phyloP scores from a whole-genome alignment of 2,329 filamentous ascomycete genomes.

The Fusarium lateritium region DNA sequence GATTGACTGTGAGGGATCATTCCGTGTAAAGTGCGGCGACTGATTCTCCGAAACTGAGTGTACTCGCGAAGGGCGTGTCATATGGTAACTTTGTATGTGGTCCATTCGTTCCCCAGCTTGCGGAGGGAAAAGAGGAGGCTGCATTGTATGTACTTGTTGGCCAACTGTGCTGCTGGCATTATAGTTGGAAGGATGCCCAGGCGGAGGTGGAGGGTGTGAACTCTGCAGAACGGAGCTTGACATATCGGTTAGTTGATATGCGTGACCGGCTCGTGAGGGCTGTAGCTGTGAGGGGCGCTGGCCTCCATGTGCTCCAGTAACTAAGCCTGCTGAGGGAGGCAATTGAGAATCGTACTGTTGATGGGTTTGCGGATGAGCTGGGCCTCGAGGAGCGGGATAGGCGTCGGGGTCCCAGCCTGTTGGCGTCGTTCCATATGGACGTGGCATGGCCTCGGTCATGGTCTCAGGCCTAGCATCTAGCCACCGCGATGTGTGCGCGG shows the following conservation, averaged over 20 bases:
- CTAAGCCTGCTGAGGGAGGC: conserved; percentile 47
- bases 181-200: conserved; percentile 26
- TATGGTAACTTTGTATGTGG: conserved; percentile 25
- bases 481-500: conserved; percentile 30
- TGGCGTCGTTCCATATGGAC: conserved; percentile 38
- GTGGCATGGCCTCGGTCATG: conserved; percentile 49
- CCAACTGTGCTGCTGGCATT: conserved; percentile 3
- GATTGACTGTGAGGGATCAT: conserved; percentile 17
- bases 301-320: conserved; percentile 37
- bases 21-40: conserved; percentile 9
- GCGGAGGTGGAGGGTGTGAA: conserved; percentile 34
- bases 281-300: conserved; percentile 33
- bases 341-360: conserved; percentile 48
- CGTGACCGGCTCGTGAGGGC: conserved; percentile 17
- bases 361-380: conserved; percentile 47
- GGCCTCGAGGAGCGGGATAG: conserved; percentile 32
- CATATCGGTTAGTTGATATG: conserved; percentile 34
- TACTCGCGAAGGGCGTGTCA: conserved; percentile 17
- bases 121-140: conserved; percentile 15
- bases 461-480: conserved; percentile 42
- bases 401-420: conserved; percentile 40
- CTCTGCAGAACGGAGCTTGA: conserved; percentile 31
- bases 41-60: conserved; percentile 18
- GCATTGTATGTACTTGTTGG: conserved; percentile 27
- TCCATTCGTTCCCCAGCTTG: conserved; percentile 11